Base-by-base conservation (phyloP, 257 asterid species). In the Ocimum tenuiflorum region DNA sequence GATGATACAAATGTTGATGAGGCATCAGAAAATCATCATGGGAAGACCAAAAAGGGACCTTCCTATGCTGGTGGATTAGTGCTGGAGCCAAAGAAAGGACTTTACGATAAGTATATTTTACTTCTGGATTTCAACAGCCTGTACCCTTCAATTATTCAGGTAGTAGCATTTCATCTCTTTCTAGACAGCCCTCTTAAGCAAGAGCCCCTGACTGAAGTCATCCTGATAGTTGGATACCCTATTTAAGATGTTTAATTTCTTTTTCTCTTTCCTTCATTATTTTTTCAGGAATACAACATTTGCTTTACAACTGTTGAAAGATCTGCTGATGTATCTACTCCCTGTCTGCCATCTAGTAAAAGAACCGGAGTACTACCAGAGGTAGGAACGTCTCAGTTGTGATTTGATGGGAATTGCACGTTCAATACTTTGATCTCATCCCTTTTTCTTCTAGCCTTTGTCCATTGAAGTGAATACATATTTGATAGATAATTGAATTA, bases 81-180 rank as follows among this genome's bases (percentile, higher is more conserved):
- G 74, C 83, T 94, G 82, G 99, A 94, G 85, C 99, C 99, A 19
- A 94, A 90, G 82, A 86, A 78, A 73, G 99, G 99, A 50, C 81
- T 94, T 38, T 94, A 94, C 69, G 99, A 94, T 82, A 94, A 94
- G 78, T 94, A 84, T 77, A 80, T 86, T 59, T 79, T 94, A 71
- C 96, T 94, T 72, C 80, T 94, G 79, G 99, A 94, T 82, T 94
- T 94, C 84, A 94, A 94, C 88, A 94, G 99, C 78, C 97, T 94
- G 64, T 94, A 94, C 81, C 99, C 99, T 69, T 94, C 99, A 55
- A 94, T 94, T 67, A 94, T 94, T 81, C 99, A 86, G 97, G 99
- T 88, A 74, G 69, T 62, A 63, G 48, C 73, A 64, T 53, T 65
- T 23, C 58, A 24, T 73, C 52, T 42, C 33, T 65, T 51, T 39